Evolutionary conservation across 2,329 filamentous ascomycete genomes (phyloP), one percentile per base, ranked within the genome.

Genomic region (Phyllosticta citriasiana): DNA sequence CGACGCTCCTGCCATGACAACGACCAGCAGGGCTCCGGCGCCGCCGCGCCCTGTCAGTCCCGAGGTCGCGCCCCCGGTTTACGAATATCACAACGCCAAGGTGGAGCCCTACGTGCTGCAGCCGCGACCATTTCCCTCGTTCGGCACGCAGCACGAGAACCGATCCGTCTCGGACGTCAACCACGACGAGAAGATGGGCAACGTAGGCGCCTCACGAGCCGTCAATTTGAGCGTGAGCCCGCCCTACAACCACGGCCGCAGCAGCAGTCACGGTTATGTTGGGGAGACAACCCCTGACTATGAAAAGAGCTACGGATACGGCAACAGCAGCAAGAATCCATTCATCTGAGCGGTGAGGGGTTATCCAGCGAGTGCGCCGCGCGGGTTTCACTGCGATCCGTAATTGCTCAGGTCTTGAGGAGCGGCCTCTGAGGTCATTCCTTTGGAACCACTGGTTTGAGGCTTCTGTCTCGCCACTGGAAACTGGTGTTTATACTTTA

Each of bases 91-190:
- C 62, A 78, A 78, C 66, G 40, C 40, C 40, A 77, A 73, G 63
- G 75, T 74, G 53, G 76, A 77, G 64, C 70, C 76, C n/a, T 79
- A 78, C 67, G 79, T 77, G 14, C 69, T 79, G 40, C 71, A 70
- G 30, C 75, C 75, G 57, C 73, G 73, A 51, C 77, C 76, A 26
- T 73, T 79, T 59, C 75, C 75, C 26, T 76, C 71, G 22, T 74
- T 76, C 63, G 72, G 74, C 52, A 67, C 73, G 64, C 60, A 66
- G 61, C 64, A 70, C 64, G 64, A 69, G 65, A 65, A 70, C 40
- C 40, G 16, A n/a, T 47, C 40, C 2, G 40, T 47, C 5, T 47
- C 40, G 40, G 40, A 47, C n/a, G 40, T 47, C 40, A 47, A 47
- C 27, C 27, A 30, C 16, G 14, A 6, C 40, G 77, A 79, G 67